These are phyloP conservation scores for Hanseniaspora vineae DNA, from an alignment of 805 yeast genomes.

Conservation along the genomic window DNA sequence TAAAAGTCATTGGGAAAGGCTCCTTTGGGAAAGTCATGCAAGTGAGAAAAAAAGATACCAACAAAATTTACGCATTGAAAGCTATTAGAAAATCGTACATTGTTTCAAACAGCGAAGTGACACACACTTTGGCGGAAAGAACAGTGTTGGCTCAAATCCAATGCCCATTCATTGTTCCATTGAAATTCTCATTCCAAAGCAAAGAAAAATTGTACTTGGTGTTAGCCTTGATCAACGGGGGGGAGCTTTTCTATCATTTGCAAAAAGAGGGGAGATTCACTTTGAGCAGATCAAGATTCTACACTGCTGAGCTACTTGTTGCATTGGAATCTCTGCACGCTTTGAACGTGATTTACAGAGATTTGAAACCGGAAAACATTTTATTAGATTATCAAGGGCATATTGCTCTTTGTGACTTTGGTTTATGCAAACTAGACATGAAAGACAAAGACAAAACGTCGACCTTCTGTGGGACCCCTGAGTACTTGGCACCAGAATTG, in stretches of 20 bases:
- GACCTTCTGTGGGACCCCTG: conserved; percentile 97
- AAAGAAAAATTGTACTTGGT: conserved; percentile 90
- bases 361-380: conserved; percentile 92
- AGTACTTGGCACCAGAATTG: conserved; percentile 91
- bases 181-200: conserved; percentile 92
- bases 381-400: conserved; percentile 93
- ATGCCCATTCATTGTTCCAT: conserved; percentile 91
- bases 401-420: conserved; percentile 94
- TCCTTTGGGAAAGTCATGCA: conserved; percentile 99
- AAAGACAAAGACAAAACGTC: conserved; percentile 72
- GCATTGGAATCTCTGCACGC: conserved; percentile 89
- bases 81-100: conserved; percentile 90
- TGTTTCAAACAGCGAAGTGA: conserved; percentile 86
- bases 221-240: conserved; percentile 89
- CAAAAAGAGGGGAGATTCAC: conserved; percentile 86
- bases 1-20: conserved; percentile 95
- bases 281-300: conserved; percentile 79
- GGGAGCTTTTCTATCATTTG: conserved; percentile 88
- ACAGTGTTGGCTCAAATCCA: conserved; percentile 87
- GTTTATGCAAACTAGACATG: conserved; percentile 93
- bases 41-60: conserved; percentile 89
- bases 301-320: conserved; percentile 84
- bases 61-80: conserved; percentile 87
- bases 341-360: conserved; percentile 87
- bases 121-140: conserved; percentile 92